Conservation (phyloP, 192 early-diverging fungal species). For the Diversispora epigaea region DNA sequence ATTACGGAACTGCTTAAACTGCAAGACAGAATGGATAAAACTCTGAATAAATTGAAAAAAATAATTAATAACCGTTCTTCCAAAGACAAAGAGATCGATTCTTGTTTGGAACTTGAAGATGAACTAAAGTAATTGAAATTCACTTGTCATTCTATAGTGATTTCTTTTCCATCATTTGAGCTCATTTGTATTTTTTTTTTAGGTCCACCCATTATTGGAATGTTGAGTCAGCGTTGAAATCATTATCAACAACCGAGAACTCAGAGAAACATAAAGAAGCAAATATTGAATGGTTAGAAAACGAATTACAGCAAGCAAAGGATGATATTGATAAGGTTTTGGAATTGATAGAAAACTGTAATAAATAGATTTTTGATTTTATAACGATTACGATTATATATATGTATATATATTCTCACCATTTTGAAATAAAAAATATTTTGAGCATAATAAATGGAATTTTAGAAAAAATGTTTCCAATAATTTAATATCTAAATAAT, state of each 20-base stretch:
- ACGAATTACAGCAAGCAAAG: not conserved
- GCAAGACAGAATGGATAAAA: not conserved
- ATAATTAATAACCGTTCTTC: not conserved
- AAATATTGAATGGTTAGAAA: slow-evolving; percentile 6
- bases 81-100: not conserved
- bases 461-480: too few species aligned
- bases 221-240: not conserved
- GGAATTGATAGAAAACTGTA: not conserved
- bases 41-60: slow-evolving; percentile 4
- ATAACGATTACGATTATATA: too few species aligned
- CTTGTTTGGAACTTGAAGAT: not conserved
- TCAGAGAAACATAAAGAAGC: too few species aligned
- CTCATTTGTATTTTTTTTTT: slow-evolving; percentile 9
- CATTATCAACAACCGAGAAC: not conserved
- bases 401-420: too few species aligned
- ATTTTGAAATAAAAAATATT: too few species aligned
- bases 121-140: slow-evolving; percentile 10
- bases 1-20: not conserved
- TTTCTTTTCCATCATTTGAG: not conserved
- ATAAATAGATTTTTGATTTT: too few species aligned
- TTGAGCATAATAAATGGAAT: too few species aligned
- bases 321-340: not conserved
- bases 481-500: too few species aligned
- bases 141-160: not conserved
- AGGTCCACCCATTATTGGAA: slow-evolving; percentile 13